Conservation (phyloP, 176 grass and related monocot species). For the Tillandsia fasciculata region DNA sequence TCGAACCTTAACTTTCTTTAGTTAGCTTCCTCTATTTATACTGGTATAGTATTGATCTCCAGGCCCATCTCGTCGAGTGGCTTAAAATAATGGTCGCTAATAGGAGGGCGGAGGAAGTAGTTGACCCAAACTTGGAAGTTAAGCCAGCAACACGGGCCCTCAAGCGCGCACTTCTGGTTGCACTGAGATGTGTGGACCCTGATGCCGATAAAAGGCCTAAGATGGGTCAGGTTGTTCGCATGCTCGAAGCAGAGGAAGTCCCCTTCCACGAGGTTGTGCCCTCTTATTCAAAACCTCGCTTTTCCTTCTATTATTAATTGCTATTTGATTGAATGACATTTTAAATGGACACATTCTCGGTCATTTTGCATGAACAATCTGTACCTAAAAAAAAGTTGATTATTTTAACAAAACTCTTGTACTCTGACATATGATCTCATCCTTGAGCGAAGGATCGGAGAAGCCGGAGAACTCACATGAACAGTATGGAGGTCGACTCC, state of each 20-base stretch:
- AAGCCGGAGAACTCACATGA: slow-evolving; percentile 32
- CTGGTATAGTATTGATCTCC: background rate
- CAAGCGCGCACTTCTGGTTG: slow-evolving; percentile 56
- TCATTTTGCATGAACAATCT: background rate
- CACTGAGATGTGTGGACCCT: slow-evolving; percentile 49
- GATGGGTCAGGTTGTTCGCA: slow-evolving; percentile 58
- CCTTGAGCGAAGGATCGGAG: slow-evolving; percentile 38
- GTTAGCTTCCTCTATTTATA: background rate
- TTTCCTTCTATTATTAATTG: background rate
- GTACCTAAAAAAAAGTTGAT: slow-evolving; percentile 2
- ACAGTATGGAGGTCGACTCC: slow-evolving; percentile 30
- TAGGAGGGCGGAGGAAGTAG: slow-evolving; percentile 46
- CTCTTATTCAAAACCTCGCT: background rate
- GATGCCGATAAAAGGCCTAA: slow-evolving; percentile 58
- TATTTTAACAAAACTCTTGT: background rate
- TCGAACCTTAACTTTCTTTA: no score
- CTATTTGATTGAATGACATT: background rate
- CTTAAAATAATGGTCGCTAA: slow-evolving; percentile 64
- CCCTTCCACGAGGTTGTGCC: slow-evolving; percentile 42
- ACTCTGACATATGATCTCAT: background rate
- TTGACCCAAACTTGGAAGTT: slow-evolving; percentile 51
- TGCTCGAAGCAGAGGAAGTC: slow-evolving; percentile 65
- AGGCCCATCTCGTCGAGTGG: slow-evolving; percentile 78
- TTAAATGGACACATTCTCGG: background rate
- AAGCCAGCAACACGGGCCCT: slow-evolving; percentile 53